phyloP scores from a whole-genome alignment of 352 stramenopile species.

The Elongisporangium anandrum region DNA sequence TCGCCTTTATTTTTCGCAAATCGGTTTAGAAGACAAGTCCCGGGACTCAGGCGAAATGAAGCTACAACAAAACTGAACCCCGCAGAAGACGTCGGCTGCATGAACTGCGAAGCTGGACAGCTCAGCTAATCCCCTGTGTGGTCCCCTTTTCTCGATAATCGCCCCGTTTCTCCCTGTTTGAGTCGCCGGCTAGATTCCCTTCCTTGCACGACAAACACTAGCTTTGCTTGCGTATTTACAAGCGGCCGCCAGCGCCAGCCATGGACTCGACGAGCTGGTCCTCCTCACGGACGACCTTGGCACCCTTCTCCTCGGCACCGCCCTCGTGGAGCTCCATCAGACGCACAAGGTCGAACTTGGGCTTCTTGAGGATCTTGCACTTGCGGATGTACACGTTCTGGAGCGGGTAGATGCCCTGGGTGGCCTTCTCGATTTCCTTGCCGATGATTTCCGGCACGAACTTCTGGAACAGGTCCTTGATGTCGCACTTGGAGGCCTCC shows the following conservation, averaged over 20 bases:
- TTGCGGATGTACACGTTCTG: constrained; percentile 99
- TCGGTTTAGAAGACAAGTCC: constrained; percentile 56
- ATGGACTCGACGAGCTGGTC: constrained; percentile 86
- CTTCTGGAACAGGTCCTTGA: constrained; percentile 99
- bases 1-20: constrained; percentile 78
- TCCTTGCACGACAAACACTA: constrained; percentile 13
- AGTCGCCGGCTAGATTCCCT: not conserved
- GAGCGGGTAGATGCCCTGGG: constrained; percentile 97
- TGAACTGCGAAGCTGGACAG: not conserved
- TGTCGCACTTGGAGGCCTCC: constrained; percentile 97
- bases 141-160: not conserved
- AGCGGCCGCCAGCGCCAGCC: constrained; percentile 80
- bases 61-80: constrained; percentile 1
- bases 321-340: constrained; percentile 99
- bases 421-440: constrained; percentile 97
- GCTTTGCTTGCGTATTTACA: constrained; percentile 54
- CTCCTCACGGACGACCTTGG: constrained; percentile 85
- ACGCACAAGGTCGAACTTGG: constrained; percentile 99
- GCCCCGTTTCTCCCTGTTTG: not conserved
- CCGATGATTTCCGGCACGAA: constrained; percentile 98
- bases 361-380: constrained; percentile 99
- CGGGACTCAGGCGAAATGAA: constrained; percentile 7
- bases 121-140: not conserved
- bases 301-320: constrained; percentile 89
- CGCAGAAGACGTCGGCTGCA: not conserved